Evolutionary conservation across 345 rosid genomes (phyloP), one percentile per base, ranked within the genome.

Genomic region (Eucalyptus albens): DNA sequence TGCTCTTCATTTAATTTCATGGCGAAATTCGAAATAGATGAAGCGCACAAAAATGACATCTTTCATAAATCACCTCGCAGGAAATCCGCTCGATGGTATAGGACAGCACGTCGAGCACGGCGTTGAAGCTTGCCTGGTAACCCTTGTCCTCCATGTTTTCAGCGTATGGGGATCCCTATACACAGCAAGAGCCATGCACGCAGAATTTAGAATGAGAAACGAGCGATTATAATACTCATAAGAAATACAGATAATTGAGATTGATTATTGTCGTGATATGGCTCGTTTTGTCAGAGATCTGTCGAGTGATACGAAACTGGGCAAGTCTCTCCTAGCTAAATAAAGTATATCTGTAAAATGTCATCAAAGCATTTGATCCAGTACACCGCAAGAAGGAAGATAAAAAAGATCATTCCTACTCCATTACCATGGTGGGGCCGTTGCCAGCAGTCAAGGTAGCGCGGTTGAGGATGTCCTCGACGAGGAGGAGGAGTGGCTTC

Each of bases 401-500:
- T 24, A 26, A 29, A 53, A 89, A 17, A n/a, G 40, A 21, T 50
- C 45, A 31, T 86, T 86, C 15, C 40, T 8, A 51, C n/a, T 49
- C 83, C 83, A 37, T 72, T 72, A 56, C 86, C 92, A 94, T 95
- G 94, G 87, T 72, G 88, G 88, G 88, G 89, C 90, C 85, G 88
- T 86, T 87, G 90, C 90, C 93, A 40, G 91, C 69, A 88, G 88
- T 87, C 19, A 95, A 94, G 86, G 90, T 87, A 86, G 96, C 91
- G 42, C 92, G 94, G 81, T 90, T 92, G 77, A 97, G 96, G 72
- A 97, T 96, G 91, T 95, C 96, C 90, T 97, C 95, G 88, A 95
- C 94, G 33, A 97, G 88, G n/a, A 56, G 87, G 88, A 97, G 94
- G 88, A 97, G 94, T 47, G 96, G 92, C 80, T 89, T 94, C 93